phyloP scores from a whole-genome alignment of 768 basidiomycete genomes.

The Trametes villosa region DNA sequence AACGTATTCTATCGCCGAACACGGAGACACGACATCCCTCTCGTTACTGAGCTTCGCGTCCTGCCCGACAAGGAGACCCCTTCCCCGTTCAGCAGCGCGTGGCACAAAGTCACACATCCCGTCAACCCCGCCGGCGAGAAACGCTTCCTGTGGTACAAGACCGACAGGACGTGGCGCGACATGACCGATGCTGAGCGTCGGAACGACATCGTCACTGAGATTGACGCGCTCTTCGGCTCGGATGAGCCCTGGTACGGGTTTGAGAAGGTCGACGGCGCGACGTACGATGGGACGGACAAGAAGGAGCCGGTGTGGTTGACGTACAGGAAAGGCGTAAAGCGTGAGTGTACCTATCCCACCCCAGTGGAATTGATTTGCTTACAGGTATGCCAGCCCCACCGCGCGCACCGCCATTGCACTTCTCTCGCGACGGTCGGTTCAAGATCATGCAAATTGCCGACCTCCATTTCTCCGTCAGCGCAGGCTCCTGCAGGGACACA shows the following conservation, averaged over 20 bases:
- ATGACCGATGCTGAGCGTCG: constrained; percentile 61
- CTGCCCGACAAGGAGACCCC: constrained; percentile 60
- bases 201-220: constrained; percentile 76
- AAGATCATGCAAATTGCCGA: constrained; percentile 92
- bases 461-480: constrained; percentile 86
- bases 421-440: constrained; percentile 82
- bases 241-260: constrained; percentile 88
- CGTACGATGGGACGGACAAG: constrained; percentile 47
- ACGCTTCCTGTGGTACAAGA: constrained; percentile 79
- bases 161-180: constrained; percentile 63
- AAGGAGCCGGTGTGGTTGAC: constrained; percentile 64
- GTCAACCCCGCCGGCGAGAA: constrained; percentile 48
- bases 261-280: constrained; percentile 65
- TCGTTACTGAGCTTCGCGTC: constrained; percentile 74
- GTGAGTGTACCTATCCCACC: constrained; percentile 44
- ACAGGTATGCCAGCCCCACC: constrained; percentile 57
- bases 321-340: constrained; percentile 72
- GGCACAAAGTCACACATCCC: constrained; percentile 60
- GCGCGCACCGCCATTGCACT: constrained; percentile 77
- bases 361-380: constrained; percentile 9
- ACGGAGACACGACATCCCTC: constrained; percentile 76
- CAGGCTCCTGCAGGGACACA: constrained; percentile 79
- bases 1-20: constrained; percentile 87
- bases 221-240: constrained; percentile 91
- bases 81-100: constrained; percentile 49